A percentile compares a stretch with the other conserved stretches of the same genome.
These are phyloP conservation scores for Wickerhamomyces bovis DNA, from an alignment of 805 yeast genomes.

Conservation along the genomic window DNA sequence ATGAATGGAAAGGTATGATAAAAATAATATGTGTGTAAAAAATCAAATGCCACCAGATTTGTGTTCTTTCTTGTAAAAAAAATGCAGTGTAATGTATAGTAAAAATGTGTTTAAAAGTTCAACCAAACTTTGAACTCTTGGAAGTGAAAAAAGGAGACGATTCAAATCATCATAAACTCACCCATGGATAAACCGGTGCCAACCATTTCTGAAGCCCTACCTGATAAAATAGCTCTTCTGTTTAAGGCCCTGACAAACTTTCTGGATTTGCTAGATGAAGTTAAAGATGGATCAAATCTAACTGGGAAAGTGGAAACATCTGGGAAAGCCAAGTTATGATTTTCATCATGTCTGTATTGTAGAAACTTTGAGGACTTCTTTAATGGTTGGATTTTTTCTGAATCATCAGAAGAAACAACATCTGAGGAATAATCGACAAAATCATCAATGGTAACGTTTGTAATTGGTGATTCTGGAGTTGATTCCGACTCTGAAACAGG, in stretches of 20 bases:
- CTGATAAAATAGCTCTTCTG: conserved; percentile 25
- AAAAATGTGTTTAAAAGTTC: background rate
- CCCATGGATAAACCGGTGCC: conserved; percentile 23
- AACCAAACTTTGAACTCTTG: background rate
- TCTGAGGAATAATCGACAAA: conserved; percentile 15
- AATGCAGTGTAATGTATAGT: background rate
- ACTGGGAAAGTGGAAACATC: conserved; percentile 25
- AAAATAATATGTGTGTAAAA: background rate
- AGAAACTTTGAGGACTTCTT: conserved; percentile 11
- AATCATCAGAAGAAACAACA: conserved; percentile 13
- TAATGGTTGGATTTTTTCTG: conserved; percentile 2
- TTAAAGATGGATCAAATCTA: conserved; percentile 19
- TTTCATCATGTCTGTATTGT: conserved; percentile 25
- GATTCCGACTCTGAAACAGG: conserved; percentile 1
- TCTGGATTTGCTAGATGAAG: conserved; percentile 2
- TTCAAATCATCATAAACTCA: conserved; percentile 16
- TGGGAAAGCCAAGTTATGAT: conserved; percentile 25
- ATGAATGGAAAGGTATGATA: background rate
- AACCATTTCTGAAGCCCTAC: conserved; percentile 26
- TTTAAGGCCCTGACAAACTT: conserved; percentile 20
- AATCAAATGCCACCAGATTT: background rate
- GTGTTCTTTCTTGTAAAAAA: background rate
- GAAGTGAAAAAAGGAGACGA: background rate
- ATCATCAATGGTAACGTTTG: conserved; percentile 13
- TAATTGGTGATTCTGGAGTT: conserved; percentile 3